A percentile compares a stretch with the other conserved stretches of the same genome.
Evolutionary conservation across 2,329 filamentous ascomycete species (phyloP).

Genomic region (Ceratocystis diversiconidia): DNA sequence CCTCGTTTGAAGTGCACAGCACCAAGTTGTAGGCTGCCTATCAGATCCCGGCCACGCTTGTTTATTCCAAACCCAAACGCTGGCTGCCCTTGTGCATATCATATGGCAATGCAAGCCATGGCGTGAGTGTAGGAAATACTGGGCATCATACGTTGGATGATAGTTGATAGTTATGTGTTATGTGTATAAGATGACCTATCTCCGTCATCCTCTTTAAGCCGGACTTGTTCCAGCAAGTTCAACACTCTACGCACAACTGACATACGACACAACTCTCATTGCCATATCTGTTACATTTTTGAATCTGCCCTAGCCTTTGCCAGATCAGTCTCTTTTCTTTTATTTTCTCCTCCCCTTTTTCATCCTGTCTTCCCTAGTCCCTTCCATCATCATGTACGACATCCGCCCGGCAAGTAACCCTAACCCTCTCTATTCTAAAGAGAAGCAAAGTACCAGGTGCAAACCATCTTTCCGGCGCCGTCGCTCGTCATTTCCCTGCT

Average conservation of each 20-base stretch:
- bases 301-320: background rate
- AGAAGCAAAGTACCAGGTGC: too few relatives aligned
- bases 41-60: background rate
- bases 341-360: background rate
- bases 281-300: background rate
- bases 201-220: background rate
- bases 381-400: background rate
- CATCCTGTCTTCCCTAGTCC: background rate
- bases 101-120: background rate
- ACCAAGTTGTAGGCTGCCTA: background rate
- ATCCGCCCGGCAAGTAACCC: background rate
- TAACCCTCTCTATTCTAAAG: background rate
- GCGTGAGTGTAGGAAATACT: background rate
- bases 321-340: background rate
- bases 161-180: background rate
- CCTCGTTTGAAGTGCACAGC: background rate
- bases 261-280: background rate
- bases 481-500: background rate
- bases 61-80: background rate
- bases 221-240: background rate
- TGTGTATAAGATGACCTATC: background rate
- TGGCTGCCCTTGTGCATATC: background rate
- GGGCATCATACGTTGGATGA: too few relatives aligned
- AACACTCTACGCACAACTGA: background rate
- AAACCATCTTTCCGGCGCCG: background rate